Evolutionary conservation across 202 grass and related monocot genomes (phyloP).

Genomic region (Setaria italica): DNA sequence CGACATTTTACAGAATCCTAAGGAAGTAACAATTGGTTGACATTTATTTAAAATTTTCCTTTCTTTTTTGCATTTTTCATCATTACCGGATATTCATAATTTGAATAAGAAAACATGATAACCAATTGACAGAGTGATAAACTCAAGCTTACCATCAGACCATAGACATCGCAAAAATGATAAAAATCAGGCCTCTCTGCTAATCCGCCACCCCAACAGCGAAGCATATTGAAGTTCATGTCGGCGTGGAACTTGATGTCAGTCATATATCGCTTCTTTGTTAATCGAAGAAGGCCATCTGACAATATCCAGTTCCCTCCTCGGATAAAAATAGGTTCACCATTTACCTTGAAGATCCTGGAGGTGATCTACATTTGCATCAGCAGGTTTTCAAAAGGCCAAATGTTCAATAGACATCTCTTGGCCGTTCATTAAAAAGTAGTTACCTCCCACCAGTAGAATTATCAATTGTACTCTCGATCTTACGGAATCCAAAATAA

Average conservation of each 20-base stretch:
- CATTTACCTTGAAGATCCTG: slow-evolving; percentile 96
- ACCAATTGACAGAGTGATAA: slow-evolving; percentile 37
- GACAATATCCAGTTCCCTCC: slow-evolving; percentile 99
- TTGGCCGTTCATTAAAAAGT: background rate
- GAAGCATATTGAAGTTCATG: slow-evolving; percentile 99
- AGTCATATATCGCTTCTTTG: slow-evolving; percentile 86
- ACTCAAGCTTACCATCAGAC: slow-evolving; percentile 72
- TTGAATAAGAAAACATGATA: slow-evolving; percentile 18
- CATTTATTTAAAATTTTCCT: slow-evolving; percentile 8
- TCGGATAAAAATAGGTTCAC: slow-evolving; percentile 87
- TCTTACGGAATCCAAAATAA: slow-evolving; percentile 83
- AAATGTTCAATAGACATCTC: slow-evolving; percentile 1
- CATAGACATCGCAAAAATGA: slow-evolving; percentile 88
- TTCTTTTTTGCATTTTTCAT: background rate
- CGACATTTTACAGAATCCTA: slow-evolving; percentile 32
- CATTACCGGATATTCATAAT: background rate
- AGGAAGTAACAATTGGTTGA: background rate
- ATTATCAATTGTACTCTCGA: slow-evolving; percentile 82
- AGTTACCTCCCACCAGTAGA: slow-evolving; percentile 87
- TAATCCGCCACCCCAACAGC: slow-evolving; percentile 94
- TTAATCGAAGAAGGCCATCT: slow-evolving; percentile 84
- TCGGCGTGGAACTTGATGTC: slow-evolving; percentile 95
- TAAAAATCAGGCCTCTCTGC: slow-evolving; percentile 93
- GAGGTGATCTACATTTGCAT: slow-evolving; percentile 35
- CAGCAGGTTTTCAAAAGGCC: slow-evolving; percentile 32